Evolutionary conservation across 192 early-diverging fungal species (phyloP), one percentile per base, ranked within the genome.

Genomic region (Podila verticillata): DNA sequence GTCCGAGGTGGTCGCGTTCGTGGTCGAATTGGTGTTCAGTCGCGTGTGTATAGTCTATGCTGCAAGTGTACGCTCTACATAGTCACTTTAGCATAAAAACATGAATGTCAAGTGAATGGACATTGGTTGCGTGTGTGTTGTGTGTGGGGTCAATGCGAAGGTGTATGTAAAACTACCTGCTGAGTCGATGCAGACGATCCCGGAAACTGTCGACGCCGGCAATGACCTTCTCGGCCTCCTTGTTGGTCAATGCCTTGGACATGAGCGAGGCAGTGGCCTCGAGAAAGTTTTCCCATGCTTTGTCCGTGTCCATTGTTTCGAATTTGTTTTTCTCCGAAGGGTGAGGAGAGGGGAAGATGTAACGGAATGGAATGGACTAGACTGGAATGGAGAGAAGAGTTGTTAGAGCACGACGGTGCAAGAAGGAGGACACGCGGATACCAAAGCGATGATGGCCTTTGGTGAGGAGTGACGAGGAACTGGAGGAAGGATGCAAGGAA

Each of bases 171-270:
- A 36, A 59, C 8, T 67, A 86, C 88, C 88, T 89, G 81, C 84
- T 89, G n/a, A 91, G 77, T 39, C 90, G 84, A 65, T 88, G 83
- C n/a, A 93, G 82, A n/a, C 84, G 87, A 66, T 89, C 82, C 71
- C 91, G 89, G 77, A 93, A 91, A 47, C 80, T 82, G 24, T 82
- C 87, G 51, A 93, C 85, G 7, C 88, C 86, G 0, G 73, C 61
- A 28, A 91, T 83, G 31, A 91, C 83, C 10, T 82, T 78, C 71
- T 93, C 92, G 12, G 90, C 89, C 59, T 93, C 92, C 31, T 84
- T 82, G 82, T 91, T 87, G 29, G 92, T 91, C 65, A 93, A 70
- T 57, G 88, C 85, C 63, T 86, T 86, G 61, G 89, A 89, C 35
- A 89, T 81, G 24, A 93, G 36, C 35, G 82, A 86, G 26, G 90